Base-by-base conservation (phyloP, 805 yeast species). In the Wickerhamiella parazyma region DNA sequence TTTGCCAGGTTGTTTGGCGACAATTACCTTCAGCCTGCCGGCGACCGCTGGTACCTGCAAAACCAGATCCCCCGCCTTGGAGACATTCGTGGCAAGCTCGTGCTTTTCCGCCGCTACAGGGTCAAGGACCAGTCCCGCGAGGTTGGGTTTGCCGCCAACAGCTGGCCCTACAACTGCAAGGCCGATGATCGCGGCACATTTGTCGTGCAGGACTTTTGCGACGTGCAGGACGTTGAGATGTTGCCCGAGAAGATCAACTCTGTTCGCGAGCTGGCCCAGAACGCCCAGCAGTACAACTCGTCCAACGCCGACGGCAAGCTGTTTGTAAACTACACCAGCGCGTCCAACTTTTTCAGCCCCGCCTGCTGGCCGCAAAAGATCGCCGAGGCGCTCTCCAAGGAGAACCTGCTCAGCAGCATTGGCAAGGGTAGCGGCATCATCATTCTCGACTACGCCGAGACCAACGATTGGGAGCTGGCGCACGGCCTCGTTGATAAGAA, bases 161-260 rank as follows among this genome's bases (percentile, higher is more conserved):
- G 69, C 48, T 81, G 89, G 87, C 51, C 60, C 25, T 76, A 78
- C 61, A 78, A 79, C 59, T 70, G 80, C 49, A 67, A 73, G 7
- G 73, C 73, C 47, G 84, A 78, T 53, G 83, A 78, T 55, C 64
- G 79, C 42, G 81, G 80, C 9, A 28, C 54, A 3, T 65, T 77
- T 53, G 73, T 70, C 19, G 82, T 80, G 14, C 91, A 81, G 61
- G 91, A 81, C 59, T 80, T 68, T 64, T 78, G 82, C 61, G 86
- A 78, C 56, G 66, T 81, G 45, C 64, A 68, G 46, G 57, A 61
- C 33, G 66, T 62, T 7, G 66, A 64, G 6, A 84, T 75, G 51
- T 69, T 80, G 45, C 57, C 66, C 14, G 72, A 68, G 52, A 81
- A 81, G 58, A 68, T 73, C 16, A 61, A 62, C 8, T 75, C 72